Percentiles rank a stretch among this genome's conserved stretches.
These are phyloP conservation scores for Filosporella fistucella DNA, from an alignment of 495 filamentous ascomycete genomes.

Conservation along the genomic window DNA sequence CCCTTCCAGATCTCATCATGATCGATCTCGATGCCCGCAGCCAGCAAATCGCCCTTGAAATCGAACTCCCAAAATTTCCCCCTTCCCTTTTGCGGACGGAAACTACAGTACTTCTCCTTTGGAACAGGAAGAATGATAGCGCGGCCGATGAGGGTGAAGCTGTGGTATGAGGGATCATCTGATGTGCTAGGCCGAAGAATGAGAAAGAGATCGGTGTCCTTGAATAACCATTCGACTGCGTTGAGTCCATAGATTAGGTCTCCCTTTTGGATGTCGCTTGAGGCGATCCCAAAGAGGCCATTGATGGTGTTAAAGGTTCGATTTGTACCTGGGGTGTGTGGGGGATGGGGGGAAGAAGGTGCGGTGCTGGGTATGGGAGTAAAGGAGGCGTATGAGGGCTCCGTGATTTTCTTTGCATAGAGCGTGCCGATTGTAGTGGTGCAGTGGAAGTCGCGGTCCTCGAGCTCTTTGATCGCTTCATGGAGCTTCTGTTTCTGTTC, in stretches of 20 bases:
- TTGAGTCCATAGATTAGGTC: neutral
- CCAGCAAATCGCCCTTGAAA: neutral
- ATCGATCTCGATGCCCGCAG: neutral
- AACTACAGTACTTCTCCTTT: neutral
- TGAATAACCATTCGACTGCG: neutral
- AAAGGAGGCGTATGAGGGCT: neutral
- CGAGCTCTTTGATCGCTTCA: neutral
- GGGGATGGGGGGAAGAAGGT: neutral
- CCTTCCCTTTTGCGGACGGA: neutral
- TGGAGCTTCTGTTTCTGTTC: neutral
- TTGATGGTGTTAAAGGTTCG: neutral
- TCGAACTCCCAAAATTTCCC: neutral
- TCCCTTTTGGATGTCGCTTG: neutral
- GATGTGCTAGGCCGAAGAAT: neutral
- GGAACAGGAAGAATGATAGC: neutral
- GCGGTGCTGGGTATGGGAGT: neutral
- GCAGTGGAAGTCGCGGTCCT: neutral
- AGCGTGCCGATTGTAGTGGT: neutral
- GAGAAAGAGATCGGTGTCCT: neutral
- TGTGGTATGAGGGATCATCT: neutral
- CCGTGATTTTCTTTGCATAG: neutral
- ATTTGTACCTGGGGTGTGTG: neutral
- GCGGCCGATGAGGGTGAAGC: neutral
- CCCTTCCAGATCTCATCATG: neutral
- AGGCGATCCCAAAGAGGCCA: neutral